phyloP scores from a whole-genome alignment of 345 rosid species.

The Sonneratia alba region DNA sequence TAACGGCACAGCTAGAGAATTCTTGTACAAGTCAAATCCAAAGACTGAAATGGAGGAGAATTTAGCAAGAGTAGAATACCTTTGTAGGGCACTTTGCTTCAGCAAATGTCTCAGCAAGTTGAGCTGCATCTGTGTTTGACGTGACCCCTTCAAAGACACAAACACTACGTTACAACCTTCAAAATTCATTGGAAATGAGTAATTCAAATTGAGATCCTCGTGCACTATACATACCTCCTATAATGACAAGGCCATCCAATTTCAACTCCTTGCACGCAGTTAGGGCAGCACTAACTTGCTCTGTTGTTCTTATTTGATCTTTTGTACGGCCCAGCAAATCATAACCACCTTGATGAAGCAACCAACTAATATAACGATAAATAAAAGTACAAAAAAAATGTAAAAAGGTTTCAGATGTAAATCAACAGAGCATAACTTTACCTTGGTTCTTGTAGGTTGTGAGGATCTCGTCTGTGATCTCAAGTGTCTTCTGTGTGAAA shows the following conservation, averaged over 20 bases:
- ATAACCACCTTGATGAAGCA: constrained; percentile 62
- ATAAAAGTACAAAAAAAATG: constrained; percentile 6
- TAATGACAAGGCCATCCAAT: constrained; percentile 89
- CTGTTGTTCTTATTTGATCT: constrained; percentile 93
- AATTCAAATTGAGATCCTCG: not conserved
- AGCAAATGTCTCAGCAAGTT: constrained; percentile 92
- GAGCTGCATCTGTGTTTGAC: constrained; percentile 98
- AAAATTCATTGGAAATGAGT: not conserved
- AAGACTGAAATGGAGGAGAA: not conserved
- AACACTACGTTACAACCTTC: constrained; percentile 8
- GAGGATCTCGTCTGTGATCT: constrained; percentile 71
- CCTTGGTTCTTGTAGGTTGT: constrained; percentile 95
- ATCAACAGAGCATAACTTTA: constrained; percentile 13
- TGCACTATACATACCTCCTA: constrained; percentile 57
- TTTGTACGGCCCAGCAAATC: constrained; percentile 92
- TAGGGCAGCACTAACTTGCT: constrained; percentile 85
- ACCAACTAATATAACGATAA: not conserved
- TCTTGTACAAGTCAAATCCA: not conserved
- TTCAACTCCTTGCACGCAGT: constrained; percentile 74
- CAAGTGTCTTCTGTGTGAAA: constrained; percentile 84
- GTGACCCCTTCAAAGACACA: constrained; percentile 58
- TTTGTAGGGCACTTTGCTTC: constrained; percentile 79
- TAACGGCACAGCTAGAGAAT: not conserved
- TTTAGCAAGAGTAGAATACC: constrained; percentile 24
- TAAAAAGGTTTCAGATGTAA: constrained; percentile 2